Evolutionary conservation across 2,329 filamentous ascomycete genomes (phyloP), one percentile per base, ranked within the genome.

Genomic region (Fusarium tanahbumbuense): DNA sequence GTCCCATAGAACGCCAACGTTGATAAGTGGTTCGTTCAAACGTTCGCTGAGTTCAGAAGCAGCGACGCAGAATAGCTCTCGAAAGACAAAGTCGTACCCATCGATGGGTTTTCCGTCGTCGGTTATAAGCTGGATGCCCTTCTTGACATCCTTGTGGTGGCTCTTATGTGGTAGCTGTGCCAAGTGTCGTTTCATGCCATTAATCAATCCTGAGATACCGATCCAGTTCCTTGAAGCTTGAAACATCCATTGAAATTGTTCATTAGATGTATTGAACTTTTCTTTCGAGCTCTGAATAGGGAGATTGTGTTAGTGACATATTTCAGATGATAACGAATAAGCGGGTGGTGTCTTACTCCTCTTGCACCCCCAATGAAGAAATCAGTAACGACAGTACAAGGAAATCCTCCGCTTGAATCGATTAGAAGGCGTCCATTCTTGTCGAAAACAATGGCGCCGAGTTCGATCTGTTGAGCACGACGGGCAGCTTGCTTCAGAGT

Each of bases 201-300:
- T 87, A 22, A 97, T 84, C 4, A 96, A 82, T 37, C 89, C 87
- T 45, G 85, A 84, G 18, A 97, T 85, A 32, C 88, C 86, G 6
- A 81, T 76, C 94, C 94, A 97, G 76, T 94, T 91, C 56, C 90
- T 86, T 5, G 92, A 93, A 3, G 93, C 92, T 58, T 92, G 88
- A 76, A 92, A 97, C 74, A 96, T 91, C 94, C 94, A 97, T 46
- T 93, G 88, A 78, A 96, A 97, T 3, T 94, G 88, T 0, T 92
- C 88, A 76, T 97, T 93, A 0, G 88, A 87, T 22, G 89, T 89
- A 60, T 89, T 89, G 74, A 97, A 94, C 9, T 90, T 87, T 63
- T 97, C 93, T 64, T 90, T 88, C 56, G 90, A 79, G 66, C 68
- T 79, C 74, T 77, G 3, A 37, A 6, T 59, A 67, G 44, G 15